phyloP scores from a whole-genome alignment of 495 filamentous ascomycete genomes.

The Penicillium tannophilum region DNA sequence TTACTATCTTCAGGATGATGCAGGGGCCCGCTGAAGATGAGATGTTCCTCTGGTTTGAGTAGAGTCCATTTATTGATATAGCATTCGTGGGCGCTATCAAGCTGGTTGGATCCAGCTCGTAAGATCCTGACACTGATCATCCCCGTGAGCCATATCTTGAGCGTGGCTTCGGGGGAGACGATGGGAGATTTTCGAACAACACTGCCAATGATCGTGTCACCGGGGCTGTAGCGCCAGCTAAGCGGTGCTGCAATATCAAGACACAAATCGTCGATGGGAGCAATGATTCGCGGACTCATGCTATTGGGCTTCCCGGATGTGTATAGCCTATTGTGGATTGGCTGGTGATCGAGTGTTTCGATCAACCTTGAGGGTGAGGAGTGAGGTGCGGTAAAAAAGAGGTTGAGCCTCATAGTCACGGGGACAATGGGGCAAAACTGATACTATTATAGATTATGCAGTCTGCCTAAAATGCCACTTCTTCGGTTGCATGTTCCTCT shows the following conservation, averaged over 20 bases:
- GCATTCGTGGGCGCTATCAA: neutral
- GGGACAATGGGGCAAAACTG: too few relatives aligned
- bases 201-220: slow-evolving; percentile 26
- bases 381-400: too few relatives aligned
- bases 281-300: neutral
- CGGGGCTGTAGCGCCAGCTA: slow-evolving; percentile 18
- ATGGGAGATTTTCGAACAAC: slow-evolving; percentile 14
- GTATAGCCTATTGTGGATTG: too few relatives aligned
- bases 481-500: too few relatives aligned
- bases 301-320: neutral
- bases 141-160: slow-evolving; percentile 17
- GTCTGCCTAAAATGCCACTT: too few relatives aligned
- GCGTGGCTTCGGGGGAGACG: slow-evolving; percentile 18
- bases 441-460: too few relatives aligned
- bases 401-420: too few relatives aligned
- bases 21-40: slow-evolving; percentile 9
- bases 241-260: slow-evolving; percentile 19
- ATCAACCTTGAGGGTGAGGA: too few relatives aligned
- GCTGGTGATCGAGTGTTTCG: too few relatives aligned
- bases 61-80: slow-evolving; percentile 6
- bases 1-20: slow-evolving; percentile 3
- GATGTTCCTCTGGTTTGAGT: neutral
- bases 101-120: slow-evolving; percentile 6
- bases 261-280: neutral
- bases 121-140: slow-evolving; percentile 2